Base-by-base conservation (phyloP, 2,329 filamentous ascomycete genomes). In the Scedosporium minutisporum region DNA sequence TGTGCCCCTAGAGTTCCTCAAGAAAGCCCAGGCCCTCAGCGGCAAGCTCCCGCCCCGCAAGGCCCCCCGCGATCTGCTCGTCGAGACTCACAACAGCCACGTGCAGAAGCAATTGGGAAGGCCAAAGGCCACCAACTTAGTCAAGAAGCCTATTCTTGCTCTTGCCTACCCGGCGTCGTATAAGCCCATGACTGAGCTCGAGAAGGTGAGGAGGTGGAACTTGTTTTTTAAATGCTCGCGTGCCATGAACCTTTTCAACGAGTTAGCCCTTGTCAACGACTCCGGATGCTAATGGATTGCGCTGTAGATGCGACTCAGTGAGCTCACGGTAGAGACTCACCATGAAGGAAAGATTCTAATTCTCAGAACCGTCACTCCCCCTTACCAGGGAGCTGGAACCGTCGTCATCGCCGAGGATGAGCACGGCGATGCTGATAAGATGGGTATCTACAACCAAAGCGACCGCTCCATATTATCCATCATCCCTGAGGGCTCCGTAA, bases 381-480 rank as follows among this genome's bases (percentile, higher is more conserved):
- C 72, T 0, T 74, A 70, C 53, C 64, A 69, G 4, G 73, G 74
- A 0, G 72, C 72, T 0, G 74, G 74, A 0, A 68, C 69, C 0
- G 71, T 75, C 18, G 71, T 71, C 7, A 66, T 76, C 4, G 73
- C 74, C 6, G 71, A 75, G 42, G 74, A 76, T 27, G 71, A 71
- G 63, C 64, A 67, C 10, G 73, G 74, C n/a, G 71, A 72, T 33
- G 71, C 68, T 4, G 73, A 75, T 58, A 75, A 74, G 66, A 59
- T 76, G 42, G 70, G 70, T 44, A 69, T 76, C n/a, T 76, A 75
- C 68, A 75, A 75, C 66, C 73, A 74, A 38, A 64, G 67, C 27
- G 70, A 69, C 66, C 67, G 71, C 2, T 71, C 65, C 6, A 62
- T 74, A n/a, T 60, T 74, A 6, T 72, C 70, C 1, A 68, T 69